Evolutionary conservation across 75 land plant genomes (phyloP), one percentile per base, ranked within the genome.

Genomic region (Pinus taeda): DNA sequence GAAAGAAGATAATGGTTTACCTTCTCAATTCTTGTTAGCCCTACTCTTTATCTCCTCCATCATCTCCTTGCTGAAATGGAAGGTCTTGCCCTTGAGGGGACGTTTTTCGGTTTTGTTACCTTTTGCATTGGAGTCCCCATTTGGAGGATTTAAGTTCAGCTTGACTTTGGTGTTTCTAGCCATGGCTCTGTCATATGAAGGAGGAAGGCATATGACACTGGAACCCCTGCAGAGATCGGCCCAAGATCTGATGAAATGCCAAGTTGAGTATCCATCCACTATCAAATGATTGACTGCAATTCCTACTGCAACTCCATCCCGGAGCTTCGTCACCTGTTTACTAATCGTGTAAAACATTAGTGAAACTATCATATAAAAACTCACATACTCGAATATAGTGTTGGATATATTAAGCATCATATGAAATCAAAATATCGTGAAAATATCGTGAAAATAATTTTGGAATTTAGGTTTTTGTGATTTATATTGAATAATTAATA

Each of bases 241-340:
- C 94, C 94, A 92, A 7, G 92, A 79, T 33, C 33, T 33, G 33
- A 33, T 33, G 33, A 33, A 33, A 33, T 33, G 33, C 33, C 33
- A 33, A 33, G 78, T 82, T 79, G 88, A 92, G 83, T 83, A 92
- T 89, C 57, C 90, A 92, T 37, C 88, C 85, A 13, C 89, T 18
- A n/a, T 92, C 94, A 74, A 87, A 88, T 65, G 71, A 83, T 21
- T 89, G 81, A 81, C 85, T 33, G 33, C 33, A 33, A 33, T 33
- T 33, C 33, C 33, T 33, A 33, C 2, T 33, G 33, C 33, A 33
- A 33, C 33, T 33, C 33, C 33, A 33, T 33, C 33, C 2, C 33
- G 1, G 33, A 33, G 33, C 33, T 33, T 84, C 13, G 93, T 91
- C n/a, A 89, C 57, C 80, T 78, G 76, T 15, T 21, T 55, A 9